Evolutionary conservation across 108 stramenopile species (phyloP), one percentile per base, ranked within the genome.

Genomic region (Tribonema minus): DNA sequence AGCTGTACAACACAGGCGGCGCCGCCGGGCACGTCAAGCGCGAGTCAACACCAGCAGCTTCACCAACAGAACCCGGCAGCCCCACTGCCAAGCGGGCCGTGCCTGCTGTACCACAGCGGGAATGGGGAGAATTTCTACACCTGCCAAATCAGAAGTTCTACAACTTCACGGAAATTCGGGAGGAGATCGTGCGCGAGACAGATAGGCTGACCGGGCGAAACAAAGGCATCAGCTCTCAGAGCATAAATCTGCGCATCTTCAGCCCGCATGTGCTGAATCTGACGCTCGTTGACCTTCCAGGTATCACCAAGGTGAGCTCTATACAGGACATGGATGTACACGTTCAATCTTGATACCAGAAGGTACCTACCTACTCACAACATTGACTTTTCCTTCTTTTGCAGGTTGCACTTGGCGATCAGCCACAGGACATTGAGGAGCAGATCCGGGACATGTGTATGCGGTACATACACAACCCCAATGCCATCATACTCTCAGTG

Each of bases 271-370:
- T 99, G 38, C 87, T 97, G 25, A 91, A 93, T 69, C 85, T 99
- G 30, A 99, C 98, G n/a, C 82, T 99, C 74, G 96, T 99, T 34
- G 98, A 99, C 83, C 78, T 99, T 31, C 98, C 98, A 2, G 98
- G 98, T 39, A 86, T 88, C 66, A 88, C 89, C 40, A 86, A 76
- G 60, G 84, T 85, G 37, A 31, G 9, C 1, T n/a, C n/a, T n/a
- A n/a, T 54, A 54, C 46, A 9, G 46, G 46, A 20, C 9, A 9
- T 54, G 9, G 46, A 54, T 54, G 3, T 62, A 62, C 20, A 7
- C 4, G 20, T 31, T 6, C 61, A 62, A 62, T 62, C 5, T 26
- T 62, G 29, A 26, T 7, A 7, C 38, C 38, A 7, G 5, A 39
- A 39, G 7, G 5, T 39, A 3, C 3, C 3, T 7, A 39, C 5